Evolutionary conservation across 1,284 basidiomycete genomes (phyloP).

Genomic region (Mycena citricolor): DNA sequence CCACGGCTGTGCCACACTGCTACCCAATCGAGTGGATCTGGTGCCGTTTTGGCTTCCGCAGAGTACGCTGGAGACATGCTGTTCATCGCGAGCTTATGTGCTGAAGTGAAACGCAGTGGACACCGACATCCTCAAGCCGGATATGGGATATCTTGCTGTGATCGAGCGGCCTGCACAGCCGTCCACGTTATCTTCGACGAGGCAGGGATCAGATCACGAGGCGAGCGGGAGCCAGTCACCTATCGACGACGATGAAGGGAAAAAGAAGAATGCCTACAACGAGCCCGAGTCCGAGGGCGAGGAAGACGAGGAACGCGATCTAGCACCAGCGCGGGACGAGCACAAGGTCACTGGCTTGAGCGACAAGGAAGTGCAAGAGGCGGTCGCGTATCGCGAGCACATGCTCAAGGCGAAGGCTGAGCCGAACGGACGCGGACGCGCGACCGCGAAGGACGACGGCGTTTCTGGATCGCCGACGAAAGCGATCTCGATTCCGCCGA

Average conservation of each 20-base stretch:
- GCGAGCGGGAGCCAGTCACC: constrained; percentile 55
- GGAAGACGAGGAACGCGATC: constrained; percentile 75
- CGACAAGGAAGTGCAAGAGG: constrained; percentile 70
- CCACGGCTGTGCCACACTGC: constrained; percentile 92
- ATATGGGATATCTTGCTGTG: constrained; percentile 72
- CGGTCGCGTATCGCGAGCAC: constrained; percentile 80
- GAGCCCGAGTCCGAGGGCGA: constrained; percentile 93
- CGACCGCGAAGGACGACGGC: constrained; percentile 1
- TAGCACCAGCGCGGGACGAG: constrained; percentile 75
- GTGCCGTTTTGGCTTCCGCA: constrained; percentile 99
- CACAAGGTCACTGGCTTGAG: constrained; percentile 75
- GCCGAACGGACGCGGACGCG: constrained; percentile 23
- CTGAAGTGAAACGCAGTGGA: constrained; percentile 62
- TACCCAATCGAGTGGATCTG: constrained; percentile 94
- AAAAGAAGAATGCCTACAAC: constrained; percentile 45
- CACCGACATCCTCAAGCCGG: constrained; percentile 88
- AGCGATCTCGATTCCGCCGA: constrained; percentile 33
- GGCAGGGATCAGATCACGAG: constrained; percentile 43
- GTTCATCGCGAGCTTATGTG: constrained; percentile 12
- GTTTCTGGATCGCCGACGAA: constrained; percentile 18
- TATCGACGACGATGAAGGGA: constrained; percentile 37
- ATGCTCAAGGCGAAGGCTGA: constrained; percentile 58
- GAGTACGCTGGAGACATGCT: constrained; percentile 50
- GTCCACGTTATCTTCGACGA: constrained; percentile 38
- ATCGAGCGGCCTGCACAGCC: constrained; percentile 71